Evolutionary conservation across 148 eudicot genomes (phyloP).

Genomic region (Euryodendron excelsum): DNA sequence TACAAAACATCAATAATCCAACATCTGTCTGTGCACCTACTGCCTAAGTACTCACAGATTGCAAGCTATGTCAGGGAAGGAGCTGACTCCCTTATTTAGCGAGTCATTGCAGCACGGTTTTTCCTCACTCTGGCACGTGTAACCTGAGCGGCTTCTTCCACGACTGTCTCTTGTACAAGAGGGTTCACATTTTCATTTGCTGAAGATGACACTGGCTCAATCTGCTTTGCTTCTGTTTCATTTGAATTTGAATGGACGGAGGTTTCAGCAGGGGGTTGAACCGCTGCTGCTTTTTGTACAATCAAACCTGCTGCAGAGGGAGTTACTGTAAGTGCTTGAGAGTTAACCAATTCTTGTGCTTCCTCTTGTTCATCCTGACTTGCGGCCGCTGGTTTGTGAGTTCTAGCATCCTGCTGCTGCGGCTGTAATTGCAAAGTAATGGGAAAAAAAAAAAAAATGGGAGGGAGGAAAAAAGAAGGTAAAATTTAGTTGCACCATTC

Average conservation of each 20-base stretch:
- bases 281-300: constrained; percentile 33
- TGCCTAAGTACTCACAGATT: constrained; percentile 20
- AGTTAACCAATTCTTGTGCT: constrained; percentile 33
- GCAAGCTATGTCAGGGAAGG: neutral
- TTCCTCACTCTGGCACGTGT: constrained; percentile 79
- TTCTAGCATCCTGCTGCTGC: constrained; percentile 41
- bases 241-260: constrained; percentile 25
- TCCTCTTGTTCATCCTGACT: constrained; percentile 34
- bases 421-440: constrained; percentile 38
- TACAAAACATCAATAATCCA: constrained; percentile 1
- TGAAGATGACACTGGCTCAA: constrained; percentile 32
- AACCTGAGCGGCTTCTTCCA: constrained; percentile 63
- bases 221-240: constrained; percentile 41
- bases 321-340: constrained; percentile 32
- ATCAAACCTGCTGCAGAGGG: constrained; percentile 28
- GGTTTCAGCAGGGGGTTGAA: constrained; percentile 34
- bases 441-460: neutral
- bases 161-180: constrained; percentile 44
- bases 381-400: constrained; percentile 49
- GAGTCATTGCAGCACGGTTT: constrained; percentile 32
- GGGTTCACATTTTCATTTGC: constrained; percentile 33
- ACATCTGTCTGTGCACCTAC: neutral
- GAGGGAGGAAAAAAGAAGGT: neutral
- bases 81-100: constrained; percentile 15
- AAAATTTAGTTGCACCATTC: neutral